These are phyloP conservation scores for Botrytis galanthina DNA, from an alignment of 2,329 filamentous ascomycete genomes.

Conservation along the genomic window DNA sequence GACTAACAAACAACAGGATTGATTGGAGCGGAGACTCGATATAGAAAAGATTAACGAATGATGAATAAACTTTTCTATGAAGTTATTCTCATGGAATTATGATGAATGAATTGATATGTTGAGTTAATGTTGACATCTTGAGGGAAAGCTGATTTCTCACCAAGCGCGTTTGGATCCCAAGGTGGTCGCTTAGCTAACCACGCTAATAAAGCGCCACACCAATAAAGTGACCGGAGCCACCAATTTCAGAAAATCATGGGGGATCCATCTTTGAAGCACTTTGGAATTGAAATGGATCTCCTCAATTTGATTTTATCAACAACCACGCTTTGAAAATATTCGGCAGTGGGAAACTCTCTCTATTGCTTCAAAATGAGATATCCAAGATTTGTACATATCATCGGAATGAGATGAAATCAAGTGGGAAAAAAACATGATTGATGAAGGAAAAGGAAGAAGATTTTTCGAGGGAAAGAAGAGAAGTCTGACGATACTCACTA, in stretches of 20 bases:
- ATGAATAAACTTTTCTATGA: not conserved
- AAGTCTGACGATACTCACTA: constrained; percentile 15
- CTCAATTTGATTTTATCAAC: not conserved
- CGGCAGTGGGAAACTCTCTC: not conserved
- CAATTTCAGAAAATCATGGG: not conserved
- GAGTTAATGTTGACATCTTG: constrained; percentile 16
- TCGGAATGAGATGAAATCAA: not conserved
- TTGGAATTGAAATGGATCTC: not conserved
- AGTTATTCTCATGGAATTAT: not conserved
- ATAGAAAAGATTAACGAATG: not conserved
- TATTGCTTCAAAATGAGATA: not conserved
- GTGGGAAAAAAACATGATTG: not conserved
- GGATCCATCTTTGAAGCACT: not conserved
- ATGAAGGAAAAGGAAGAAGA: not conserved
- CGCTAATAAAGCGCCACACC: constrained; percentile 14
- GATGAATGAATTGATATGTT: constrained; percentile 13
- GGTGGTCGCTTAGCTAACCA: constrained; percentile 13
- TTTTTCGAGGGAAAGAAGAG: not conserved
- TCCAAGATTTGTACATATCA: too few species aligned
- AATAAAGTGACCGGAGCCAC: not conserved
- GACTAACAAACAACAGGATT: not conserved
- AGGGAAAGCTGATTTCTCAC: constrained; percentile 18
- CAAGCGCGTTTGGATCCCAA: constrained; percentile 15
- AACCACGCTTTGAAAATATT: not conserved
- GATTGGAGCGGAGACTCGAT: not conserved